phyloP scores from a whole-genome alignment of 2,329 filamentous ascomycete genomes.

The Escovopsis sp. region DNA sequence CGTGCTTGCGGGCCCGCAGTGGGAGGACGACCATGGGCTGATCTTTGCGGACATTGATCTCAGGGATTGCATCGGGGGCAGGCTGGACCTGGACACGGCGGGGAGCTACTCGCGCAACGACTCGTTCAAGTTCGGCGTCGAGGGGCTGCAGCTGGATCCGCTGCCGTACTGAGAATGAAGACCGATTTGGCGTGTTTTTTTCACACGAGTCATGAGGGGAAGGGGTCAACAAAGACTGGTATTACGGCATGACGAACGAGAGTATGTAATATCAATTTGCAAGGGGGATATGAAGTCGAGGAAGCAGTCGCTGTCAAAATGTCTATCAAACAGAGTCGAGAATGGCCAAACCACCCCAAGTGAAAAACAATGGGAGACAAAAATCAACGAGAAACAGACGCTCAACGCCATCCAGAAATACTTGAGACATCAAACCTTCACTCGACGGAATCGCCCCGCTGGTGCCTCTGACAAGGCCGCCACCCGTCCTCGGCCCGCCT shows the following conservation, averaged over 20 bases:
- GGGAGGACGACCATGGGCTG: slow-evolving; percentile 61
- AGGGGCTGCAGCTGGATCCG: slow-evolving; percentile 42
- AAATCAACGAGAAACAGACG: too few species aligned
- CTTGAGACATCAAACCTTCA: too few species aligned
- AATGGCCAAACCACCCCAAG: too few species aligned
- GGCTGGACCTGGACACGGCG: slow-evolving; percentile 69
- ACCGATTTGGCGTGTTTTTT: too few species aligned
- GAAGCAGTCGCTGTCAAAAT: too few species aligned
- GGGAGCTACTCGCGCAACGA: slow-evolving; percentile 72
- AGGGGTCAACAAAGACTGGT: background rate
- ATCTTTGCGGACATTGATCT: slow-evolving; percentile 66
- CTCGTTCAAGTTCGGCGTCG: slow-evolving; percentile 44
- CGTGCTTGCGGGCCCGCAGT: slow-evolving; percentile 67
- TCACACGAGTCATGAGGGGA: background rate
- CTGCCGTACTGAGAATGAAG: slow-evolving; percentile 31
- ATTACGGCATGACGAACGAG: too few species aligned
- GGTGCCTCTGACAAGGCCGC: slow-evolving; percentile 13
- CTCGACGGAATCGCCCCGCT: too few species aligned
- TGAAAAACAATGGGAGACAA: too few species aligned
- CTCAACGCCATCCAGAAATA: too few species aligned
- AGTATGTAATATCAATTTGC: too few species aligned
- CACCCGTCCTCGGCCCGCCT: slow-evolving; percentile 17
- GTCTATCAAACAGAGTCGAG: too few species aligned
- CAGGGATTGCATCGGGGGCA: slow-evolving; percentile 70
- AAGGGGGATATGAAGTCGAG: too few species aligned